A percentile compares a stretch with the other conserved stretches of the same genome.
phyloP scores from a whole-genome alignment of 1,139 yeast species.

The Pichia sp. region DNA sequence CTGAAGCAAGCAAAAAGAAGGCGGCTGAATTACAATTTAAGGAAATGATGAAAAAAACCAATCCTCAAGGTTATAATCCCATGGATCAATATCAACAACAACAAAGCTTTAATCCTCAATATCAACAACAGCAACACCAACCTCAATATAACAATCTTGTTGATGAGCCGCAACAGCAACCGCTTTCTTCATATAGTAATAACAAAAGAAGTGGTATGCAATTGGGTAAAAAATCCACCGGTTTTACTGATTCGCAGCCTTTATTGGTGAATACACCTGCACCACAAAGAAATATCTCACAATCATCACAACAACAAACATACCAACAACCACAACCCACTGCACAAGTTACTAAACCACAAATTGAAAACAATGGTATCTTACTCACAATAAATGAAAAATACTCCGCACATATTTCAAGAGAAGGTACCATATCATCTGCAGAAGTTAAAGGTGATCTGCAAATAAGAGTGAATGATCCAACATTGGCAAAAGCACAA shows the following conservation, averaged over 20 bases:
- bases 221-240: constrained; percentile 57
- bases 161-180: constrained; percentile 9
- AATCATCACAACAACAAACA: constrained; percentile 10
- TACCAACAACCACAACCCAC: constrained; percentile 22
- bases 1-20: constrained; percentile 92
- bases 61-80: constrained; percentile 28
- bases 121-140: constrained; percentile 15
- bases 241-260: constrained; percentile 23
- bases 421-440: constrained; percentile 73
- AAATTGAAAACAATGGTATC: constrained; percentile 63
- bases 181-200: constrained; percentile 1
- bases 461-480: constrained; percentile 77
- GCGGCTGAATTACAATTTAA: constrained; percentile 92
- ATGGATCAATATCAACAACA: constrained; percentile 8
- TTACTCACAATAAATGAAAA: constrained; percentile 73
- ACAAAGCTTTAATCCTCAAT: constrained; percentile 19
- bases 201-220: constrained; percentile 71
- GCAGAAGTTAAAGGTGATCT: constrained; percentile 88
- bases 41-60: constrained; percentile 61
- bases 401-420: constrained; percentile 64
- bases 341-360: constrained; percentile 24
- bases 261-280: constrained; percentile 22
- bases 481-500: constrained; percentile 58
- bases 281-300: constrained; percentile 11
- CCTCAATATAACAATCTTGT: neutral